A percentile compares a stretch with the other conserved stretches of the same genome.
phyloP scores from a whole-genome alignment of 352 stramenopile species.

The Globisporangium camurandrum region DNA sequence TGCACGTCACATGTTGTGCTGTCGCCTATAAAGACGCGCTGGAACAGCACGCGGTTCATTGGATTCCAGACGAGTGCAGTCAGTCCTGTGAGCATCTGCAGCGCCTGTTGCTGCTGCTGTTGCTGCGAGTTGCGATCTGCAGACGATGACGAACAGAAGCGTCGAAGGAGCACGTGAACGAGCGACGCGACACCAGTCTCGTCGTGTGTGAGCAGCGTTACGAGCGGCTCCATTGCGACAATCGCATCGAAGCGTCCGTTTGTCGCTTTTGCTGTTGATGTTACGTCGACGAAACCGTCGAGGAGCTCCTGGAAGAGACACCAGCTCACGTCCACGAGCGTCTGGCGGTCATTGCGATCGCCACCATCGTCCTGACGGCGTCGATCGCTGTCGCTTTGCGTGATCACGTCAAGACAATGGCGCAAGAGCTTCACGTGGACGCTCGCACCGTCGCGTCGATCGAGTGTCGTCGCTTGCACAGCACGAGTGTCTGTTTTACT shows the following conservation, averaged over 20 bases:
- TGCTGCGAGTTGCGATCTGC: constrained; percentile 14
- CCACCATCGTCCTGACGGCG: background rate
- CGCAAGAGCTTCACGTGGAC: constrained; percentile 46
- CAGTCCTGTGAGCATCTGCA: constrained; percentile 35
- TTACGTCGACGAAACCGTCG: constrained; percentile 26
- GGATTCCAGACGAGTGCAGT: constrained; percentile 44
- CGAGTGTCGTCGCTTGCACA: constrained; percentile 9
- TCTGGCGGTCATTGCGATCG: background rate
- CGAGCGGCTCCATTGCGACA: constrained; percentile 32
- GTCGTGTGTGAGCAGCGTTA: constrained; percentile 43
- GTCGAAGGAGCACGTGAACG: constrained; percentile 40
- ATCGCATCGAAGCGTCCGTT: constrained; percentile 29
- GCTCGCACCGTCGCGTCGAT: constrained; percentile 3
- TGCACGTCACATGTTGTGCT: constrained; percentile 15
- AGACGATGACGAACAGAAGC: constrained; percentile 25
- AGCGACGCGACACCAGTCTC: constrained; percentile 36
- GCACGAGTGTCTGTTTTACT: too few species aligned
- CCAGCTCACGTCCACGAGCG: constrained; percentile 61
- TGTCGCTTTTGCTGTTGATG: constrained; percentile 8
- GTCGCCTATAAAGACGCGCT: constrained; percentile 35
- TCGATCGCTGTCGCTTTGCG: constrained; percentile 36
- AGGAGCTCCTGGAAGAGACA: constrained; percentile 51
- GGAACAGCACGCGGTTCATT: constrained; percentile 39
- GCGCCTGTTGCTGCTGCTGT: constrained; percentile 31
- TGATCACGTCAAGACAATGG: constrained; percentile 45